These are phyloP conservation scores for Trichoderma hamatum DNA, from an alignment of 2,329 filamentous ascomycete species.

Conservation along the genomic window DNA sequence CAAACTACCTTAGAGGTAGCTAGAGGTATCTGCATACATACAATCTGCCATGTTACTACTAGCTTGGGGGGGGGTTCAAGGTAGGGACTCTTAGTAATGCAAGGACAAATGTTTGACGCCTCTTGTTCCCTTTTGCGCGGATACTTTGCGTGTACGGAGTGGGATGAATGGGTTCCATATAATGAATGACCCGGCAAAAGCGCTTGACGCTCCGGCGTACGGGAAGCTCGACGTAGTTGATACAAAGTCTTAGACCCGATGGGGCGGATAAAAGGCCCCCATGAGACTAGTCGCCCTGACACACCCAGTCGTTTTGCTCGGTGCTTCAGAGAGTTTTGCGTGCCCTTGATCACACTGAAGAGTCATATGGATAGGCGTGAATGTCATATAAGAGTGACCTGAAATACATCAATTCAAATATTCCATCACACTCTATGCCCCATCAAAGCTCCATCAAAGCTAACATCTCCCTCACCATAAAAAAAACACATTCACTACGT, in stretches of 20 bases:
- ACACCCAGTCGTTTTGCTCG: not conserved
- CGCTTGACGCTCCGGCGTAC: not conserved
- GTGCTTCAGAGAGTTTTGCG: not conserved
- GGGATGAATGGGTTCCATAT: not conserved
- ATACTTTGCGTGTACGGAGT: not conserved
- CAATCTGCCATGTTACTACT: not conserved
- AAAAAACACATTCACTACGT: not conserved
- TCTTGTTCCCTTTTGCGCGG: not conserved
- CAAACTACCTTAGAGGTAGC: not conserved
- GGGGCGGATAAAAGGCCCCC: not conserved
- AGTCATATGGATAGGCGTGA: not conserved
- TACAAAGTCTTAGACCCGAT: conserved; percentile 4
- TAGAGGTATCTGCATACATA: not conserved
- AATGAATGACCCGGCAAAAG: not conserved
- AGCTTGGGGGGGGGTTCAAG: not conserved
- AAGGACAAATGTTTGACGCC: conserved; percentile 2
- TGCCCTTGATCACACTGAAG: not conserved
- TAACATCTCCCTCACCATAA: not conserved
- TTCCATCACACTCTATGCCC: not conserved
- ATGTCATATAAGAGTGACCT: not conserved
- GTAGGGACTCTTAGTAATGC: not conserved
- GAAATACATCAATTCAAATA: not conserved
- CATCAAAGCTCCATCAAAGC: not conserved
- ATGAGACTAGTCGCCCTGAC: conserved; percentile 4
- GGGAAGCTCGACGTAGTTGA: conserved; percentile 1